phyloP scores from a whole-genome alignment of 2,329 filamentous ascomycete genomes.

The Cercospora sojina region DNA sequence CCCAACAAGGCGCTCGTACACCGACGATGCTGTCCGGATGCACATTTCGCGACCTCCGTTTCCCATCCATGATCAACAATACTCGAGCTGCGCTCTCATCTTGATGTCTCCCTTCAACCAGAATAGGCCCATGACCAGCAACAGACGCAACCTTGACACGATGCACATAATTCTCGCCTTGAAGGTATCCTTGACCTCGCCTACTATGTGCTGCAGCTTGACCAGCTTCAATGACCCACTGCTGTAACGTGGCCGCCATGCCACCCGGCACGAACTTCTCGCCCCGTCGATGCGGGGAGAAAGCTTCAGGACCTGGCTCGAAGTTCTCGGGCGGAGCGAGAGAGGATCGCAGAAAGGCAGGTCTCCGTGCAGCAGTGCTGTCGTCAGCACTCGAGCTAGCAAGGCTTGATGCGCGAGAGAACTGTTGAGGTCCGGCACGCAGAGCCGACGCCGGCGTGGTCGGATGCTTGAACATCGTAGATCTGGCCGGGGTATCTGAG shows the following conservation, averaged over 20 bases:
- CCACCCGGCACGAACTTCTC: slow-evolving; percentile 52
- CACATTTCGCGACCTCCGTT: slow-evolving; percentile 30
- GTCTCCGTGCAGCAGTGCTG: slow-evolving; percentile 30
- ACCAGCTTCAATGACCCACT: slow-evolving; percentile 52
- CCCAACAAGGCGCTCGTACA: slow-evolving; percentile 44
- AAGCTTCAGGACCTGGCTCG: slow-evolving; percentile 51
- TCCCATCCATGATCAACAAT: slow-evolving; percentile 26
- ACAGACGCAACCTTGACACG: slow-evolving; percentile 24
- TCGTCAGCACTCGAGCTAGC: slow-evolving; percentile 15
- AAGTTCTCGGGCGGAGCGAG: slow-evolving; percentile 33
- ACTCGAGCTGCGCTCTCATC: slow-evolving; percentile 21
- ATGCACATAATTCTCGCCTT: slow-evolving; percentile 31
- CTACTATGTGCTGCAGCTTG: slow-evolving; percentile 32
- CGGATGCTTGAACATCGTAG: slow-evolving; percentile 23
- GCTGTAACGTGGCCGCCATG: slow-evolving; percentile 50
- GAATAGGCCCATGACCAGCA: slow-evolving; percentile 23
- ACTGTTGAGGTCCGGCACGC: slow-evolving; percentile 14
- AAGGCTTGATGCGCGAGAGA: slow-evolving; percentile 18
- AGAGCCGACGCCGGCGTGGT: slow-evolving; percentile 23
- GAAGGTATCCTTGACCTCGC: slow-evolving; percentile 26
- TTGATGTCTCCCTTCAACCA: slow-evolving; percentile 18
- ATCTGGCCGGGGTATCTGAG: slow-evolving; percentile 17
- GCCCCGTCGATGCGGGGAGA: slow-evolving; percentile 54
- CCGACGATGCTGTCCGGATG: slow-evolving; percentile 36
- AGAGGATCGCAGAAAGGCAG: slow-evolving; percentile 43